These are phyloP conservation scores for Haplosporangium sp. DNA, from an alignment of 371 early-diverging fungal genomes.

Conservation along the genomic window DNA sequence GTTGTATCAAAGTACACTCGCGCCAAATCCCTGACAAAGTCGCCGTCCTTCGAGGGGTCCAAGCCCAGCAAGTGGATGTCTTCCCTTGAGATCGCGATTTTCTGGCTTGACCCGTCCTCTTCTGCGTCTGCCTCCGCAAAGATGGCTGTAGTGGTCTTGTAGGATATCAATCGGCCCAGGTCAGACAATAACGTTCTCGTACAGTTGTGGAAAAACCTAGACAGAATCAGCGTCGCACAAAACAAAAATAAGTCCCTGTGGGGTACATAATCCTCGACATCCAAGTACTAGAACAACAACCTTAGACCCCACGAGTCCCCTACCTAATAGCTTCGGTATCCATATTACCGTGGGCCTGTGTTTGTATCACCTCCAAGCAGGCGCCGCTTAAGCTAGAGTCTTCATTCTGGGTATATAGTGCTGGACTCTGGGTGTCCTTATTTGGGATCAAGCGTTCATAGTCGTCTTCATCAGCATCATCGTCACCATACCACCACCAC, in stretches of 20 bases:
- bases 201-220: constrained; percentile 40
- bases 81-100: constrained; percentile 26
- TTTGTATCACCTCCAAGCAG: constrained; percentile 21
- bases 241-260: neutral
- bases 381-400: constrained; percentile 11
- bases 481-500: constrained; percentile 61
- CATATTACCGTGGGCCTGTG: constrained; percentile 9
- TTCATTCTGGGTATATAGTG: neutral
- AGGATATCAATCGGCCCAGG: constrained; percentile 17
- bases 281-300: neutral
- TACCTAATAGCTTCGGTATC: constrained; percentile 48
- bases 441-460: constrained; percentile 19
- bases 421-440: constrained; percentile 3
- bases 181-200: constrained; percentile 25
- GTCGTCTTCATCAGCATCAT: constrained; percentile 26
- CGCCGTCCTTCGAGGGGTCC: constrained; percentile 57
- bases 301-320: neutral
- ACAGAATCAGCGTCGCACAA: neutral
- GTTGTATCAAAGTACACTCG: constrained; percentile 57
- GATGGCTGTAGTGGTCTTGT: constrained; percentile 35
- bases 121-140: constrained; percentile 15
- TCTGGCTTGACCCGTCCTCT: neutral
- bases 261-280: neutral
- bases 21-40: constrained; percentile 58
- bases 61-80: constrained; percentile 62